Base-by-base conservation (phyloP, 2,329 filamentous ascomycete genomes). In the Mycosphaerella arachidis region DNA sequence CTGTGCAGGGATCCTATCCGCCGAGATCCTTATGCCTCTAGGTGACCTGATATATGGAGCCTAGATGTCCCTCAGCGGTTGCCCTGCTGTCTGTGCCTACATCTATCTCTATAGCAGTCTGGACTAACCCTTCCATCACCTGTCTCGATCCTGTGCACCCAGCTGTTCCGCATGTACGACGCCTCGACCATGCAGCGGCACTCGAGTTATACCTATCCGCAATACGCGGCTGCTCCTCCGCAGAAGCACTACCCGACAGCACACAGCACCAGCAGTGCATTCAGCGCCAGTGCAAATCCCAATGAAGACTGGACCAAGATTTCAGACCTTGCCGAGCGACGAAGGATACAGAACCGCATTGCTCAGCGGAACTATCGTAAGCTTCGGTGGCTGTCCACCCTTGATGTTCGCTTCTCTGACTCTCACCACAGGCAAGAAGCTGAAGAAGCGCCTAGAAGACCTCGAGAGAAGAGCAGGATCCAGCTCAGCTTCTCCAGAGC, bases 251-350 rank as follows among this genome's bases (percentile, higher is more conserved):
- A 91, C 72, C 87, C 88, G 70, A 82, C 85, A 45, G 83, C 79
- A 65, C 87, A 91, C 73, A 88, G 87, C 74, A 95, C 90, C 63
- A 96, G 91, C 80, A 96, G 91, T 78, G 93, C 93, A 69, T 96
- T 96, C 81, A 95, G 91, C 78, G 89, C 89, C 70, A 95, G 91
- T 65, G 93, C 92, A 70, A 95, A 96, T 75, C 90, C 93, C 57
- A 92, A 97, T 73, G 93, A 97, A 79, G 93, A 97, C 80, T 97
- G 93, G 93, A 97, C 93, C 73, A 96, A 97, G 85, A 96, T 97
- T 75, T 96, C 93, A 59, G 93, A 97, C 76, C 87, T 97, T 61
- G 93, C 92, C 55, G 93, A 97, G 79, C 87, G 94, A 72, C 84
- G 92, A 71, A 86, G 92, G 73, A 96, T 97, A 79, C 92, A 97